Evolutionary conservation across 768 basidiomycete genomes (phyloP), one percentile per base, ranked within the genome.

Genomic region (Pleurotus eryngii): DNA sequence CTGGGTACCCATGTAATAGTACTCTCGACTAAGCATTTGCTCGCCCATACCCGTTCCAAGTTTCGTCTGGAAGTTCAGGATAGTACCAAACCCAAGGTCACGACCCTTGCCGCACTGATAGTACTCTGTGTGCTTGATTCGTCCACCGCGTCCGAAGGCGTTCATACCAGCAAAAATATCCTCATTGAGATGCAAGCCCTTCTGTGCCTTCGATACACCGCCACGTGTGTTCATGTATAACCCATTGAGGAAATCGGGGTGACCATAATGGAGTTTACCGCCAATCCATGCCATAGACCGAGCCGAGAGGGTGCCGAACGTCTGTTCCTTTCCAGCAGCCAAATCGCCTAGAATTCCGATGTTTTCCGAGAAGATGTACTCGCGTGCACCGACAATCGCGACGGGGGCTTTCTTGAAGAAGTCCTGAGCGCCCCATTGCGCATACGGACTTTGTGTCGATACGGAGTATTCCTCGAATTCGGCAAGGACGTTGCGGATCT

Each of bases 11-110:
- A 99, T 74, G 67, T 98, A 98, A 73, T 99, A 99, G 71, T 99
- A 98, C 74, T 98, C 97, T 61, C 97, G 86, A 75, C 94, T 97
- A 66, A 99, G 82, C 92, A 98, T 93, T 73, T 99, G 97, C 70
- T 99, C 97, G 38, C 97, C 97, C 97, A 99, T 99, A 72, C 97
- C 97, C n/a, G 95, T 98, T 11, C 97, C 96, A 65, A 99, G 95
- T 84, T 99, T 99, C 57, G 97, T 99, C 81, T 94, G 90, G 89
- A 99, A 99, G 74, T 99, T 99, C 65, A 99, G 76, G 67, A 98
- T 98, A 18, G 97, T 99, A 30, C 96, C 96, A 72, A 99, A 98
- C 22, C 97, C 97, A 59, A 99, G 85, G 78, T 98, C 97, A 72
- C 97, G 89, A 56, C 97, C 97, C 74, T 98, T 98, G 49, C 96